Conservation (phyloP, 208 protist genomes). For the Tritrichomonas foetus region DNA sequence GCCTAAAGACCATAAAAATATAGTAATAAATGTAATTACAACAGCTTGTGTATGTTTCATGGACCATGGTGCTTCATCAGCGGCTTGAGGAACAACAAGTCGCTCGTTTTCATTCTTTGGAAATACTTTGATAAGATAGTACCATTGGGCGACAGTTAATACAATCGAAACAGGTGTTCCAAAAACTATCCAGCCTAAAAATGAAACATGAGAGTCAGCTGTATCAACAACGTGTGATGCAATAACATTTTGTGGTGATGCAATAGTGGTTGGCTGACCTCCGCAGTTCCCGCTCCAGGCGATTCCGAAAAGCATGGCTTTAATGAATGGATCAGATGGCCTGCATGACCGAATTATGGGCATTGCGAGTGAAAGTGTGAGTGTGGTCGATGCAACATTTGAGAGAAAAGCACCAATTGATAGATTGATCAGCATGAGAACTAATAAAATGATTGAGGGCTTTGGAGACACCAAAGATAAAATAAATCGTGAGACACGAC, state of each 20-base stretch:
- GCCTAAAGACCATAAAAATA: slow-evolving; percentile 4
- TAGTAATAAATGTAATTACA: slow-evolving; percentile 19
- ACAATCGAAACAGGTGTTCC: neutral
- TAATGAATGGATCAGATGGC: neutral
- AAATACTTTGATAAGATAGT: neutral
- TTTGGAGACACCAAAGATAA: neutral
- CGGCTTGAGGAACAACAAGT: neutral
- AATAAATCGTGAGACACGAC: neutral
- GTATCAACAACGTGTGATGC: neutral
- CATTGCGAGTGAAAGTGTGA: neutral
- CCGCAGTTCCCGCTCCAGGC: slow-evolving; percentile 32
- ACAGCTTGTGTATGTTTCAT: neutral
- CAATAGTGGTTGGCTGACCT: neutral
- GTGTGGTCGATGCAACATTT: slow-evolving; percentile 26
- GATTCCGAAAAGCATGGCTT: neutral
- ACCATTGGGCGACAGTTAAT: neutral
- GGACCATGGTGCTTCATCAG: neutral
- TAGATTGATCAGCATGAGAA: neutral
- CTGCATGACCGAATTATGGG: neutral
- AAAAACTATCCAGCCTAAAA: neutral
- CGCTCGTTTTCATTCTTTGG: too few relatives aligned
- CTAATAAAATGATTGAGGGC: neutral
- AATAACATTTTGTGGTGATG: slow-evolving; percentile 35
- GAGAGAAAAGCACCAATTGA: neutral
- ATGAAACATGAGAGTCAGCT: neutral